These are phyloP conservation scores for Astrothelium macrocarpum DNA, from an alignment of 495 filamentous ascomycete species.

Conservation along the genomic window DNA sequence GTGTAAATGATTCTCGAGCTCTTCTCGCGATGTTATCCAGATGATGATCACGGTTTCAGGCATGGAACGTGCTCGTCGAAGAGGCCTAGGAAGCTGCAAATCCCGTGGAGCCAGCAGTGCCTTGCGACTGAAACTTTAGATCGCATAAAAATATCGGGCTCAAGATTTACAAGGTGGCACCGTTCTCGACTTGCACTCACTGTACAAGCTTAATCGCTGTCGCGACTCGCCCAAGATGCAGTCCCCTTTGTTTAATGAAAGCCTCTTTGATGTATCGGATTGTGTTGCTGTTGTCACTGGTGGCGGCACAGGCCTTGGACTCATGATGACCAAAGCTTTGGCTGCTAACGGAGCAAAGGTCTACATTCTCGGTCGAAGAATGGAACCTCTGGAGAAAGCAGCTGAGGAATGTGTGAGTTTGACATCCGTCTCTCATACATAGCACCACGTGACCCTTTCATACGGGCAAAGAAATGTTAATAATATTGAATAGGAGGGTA, in stretches of 20 bases:
- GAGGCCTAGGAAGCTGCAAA: not conserved
- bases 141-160: not conserved
- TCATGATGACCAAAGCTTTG: constrained; percentile 53
- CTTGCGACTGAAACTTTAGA: not conserved
- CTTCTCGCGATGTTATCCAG: not conserved
- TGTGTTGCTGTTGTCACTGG: constrained; percentile 55
- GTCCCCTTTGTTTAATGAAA: not conserved
- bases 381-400: constrained; percentile 27
- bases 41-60: not conserved
- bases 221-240: not conserved
- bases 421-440: constrained; percentile 16
- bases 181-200: not conserved
- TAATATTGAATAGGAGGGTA: constrained; percentile 15
- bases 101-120: not conserved
- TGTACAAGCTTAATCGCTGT: not conserved
- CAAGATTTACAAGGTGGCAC: not conserved
- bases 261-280: constrained; percentile 48
- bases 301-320: constrained; percentile 50
- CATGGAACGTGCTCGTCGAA: not conserved
- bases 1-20: not conserved
- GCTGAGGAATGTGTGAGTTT: constrained; percentile 14
- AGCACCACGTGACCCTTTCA: not conserved
- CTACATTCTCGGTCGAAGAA: constrained; percentile 57
- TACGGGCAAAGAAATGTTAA: not conserved
- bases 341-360: constrained; percentile 57